These are phyloP conservation scores for Podospora bellae-mahoneyi DNA, from an alignment of 495 filamentous ascomycete genomes.

Conservation along the genomic window DNA sequence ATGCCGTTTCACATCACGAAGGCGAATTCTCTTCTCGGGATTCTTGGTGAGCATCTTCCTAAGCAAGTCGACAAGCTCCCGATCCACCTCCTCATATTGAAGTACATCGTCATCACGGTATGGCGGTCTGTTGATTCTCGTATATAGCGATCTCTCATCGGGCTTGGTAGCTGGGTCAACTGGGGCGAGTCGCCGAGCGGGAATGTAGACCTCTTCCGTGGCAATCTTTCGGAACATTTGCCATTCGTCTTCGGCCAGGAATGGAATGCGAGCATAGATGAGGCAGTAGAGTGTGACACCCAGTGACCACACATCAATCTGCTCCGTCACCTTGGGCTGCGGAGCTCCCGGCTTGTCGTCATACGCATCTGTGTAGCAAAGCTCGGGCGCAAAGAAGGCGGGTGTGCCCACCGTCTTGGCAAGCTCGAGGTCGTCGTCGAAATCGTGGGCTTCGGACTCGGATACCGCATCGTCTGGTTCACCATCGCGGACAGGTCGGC, in stretches of 20 bases:
- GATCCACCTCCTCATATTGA: conserved; percentile 80
- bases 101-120: conserved; percentile 64
- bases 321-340: conserved; percentile 54
- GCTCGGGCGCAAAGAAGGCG: conserved; percentile 94
- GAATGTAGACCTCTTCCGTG: conserved; percentile 85
- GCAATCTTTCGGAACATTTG: conserved; percentile 86
- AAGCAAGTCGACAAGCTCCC: conserved; percentile 76
- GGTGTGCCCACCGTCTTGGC: conserved; percentile 98
- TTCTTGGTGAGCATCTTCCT: conserved; percentile 82
- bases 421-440: conserved; percentile 88
- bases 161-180: conserved; percentile 59
- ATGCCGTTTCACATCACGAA: conserved; percentile 92
- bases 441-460: conserved; percentile 77
- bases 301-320: conserved; percentile 95
- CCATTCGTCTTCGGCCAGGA: conserved; percentile 86
- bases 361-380: conserved; percentile 76
- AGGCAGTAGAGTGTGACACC: conserved; percentile 95
- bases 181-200: conserved; percentile 71
- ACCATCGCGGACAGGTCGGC: conserved; percentile 71
- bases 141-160: conserved; percentile 49
- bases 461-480: conserved; percentile 74
- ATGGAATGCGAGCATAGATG: conserved; percentile 88
- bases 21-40: conserved; percentile 76
- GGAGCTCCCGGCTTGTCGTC: conserved; percentile 26
- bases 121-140: conserved; percentile 47